Evolutionary conservation across 495 filamentous ascomycete species (phyloP), one percentile per base, ranked within the genome.

Genomic region (Symbiotaphrina buchneri): DNA sequence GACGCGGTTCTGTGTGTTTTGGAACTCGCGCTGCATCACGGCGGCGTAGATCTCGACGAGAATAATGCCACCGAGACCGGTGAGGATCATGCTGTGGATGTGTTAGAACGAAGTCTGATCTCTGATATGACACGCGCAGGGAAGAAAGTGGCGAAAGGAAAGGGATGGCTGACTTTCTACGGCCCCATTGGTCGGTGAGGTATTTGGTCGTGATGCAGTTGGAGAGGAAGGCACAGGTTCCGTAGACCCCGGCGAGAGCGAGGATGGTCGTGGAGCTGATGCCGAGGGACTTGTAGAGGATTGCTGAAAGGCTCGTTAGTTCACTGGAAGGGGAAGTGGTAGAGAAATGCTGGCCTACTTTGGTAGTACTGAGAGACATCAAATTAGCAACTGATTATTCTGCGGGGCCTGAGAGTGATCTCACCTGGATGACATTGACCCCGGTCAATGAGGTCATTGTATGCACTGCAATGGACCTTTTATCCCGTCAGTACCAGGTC

Each of bases 101-200:
- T n/a, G n/a, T n/a, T n/a, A n/a, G n/a, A n/a, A n/a, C n/a, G n/a
- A n/a, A n/a, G n/a, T n/a, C n/a, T n/a, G n/a, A n/a, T n/a, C n/a
- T n/a, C n/a, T n/a, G n/a, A n/a, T n/a, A n/a, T n/a, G n/a, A n/a
- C n/a, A n/a, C n/a, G n/a, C n/a, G n/a, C n/a, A n/a, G n/a, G n/a
- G n/a, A n/a, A 5, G 16, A 6, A 18, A 8, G n/a, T n/a, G 18
- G 24, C 8, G 11, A 3, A 8, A 24, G 26, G 11, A 18, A 35
- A 1, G 21, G 22, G 13, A 26, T 15, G 18, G 42, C 49, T 23
- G 42, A 59, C 56, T 67, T 67, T 30, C 65, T 56, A 30, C 65
- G 59, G 30, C 65, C 65, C 63, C 63, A 70, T 45, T 63, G 58
- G 40, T 70, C 65, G 5, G 63, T 63, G 21, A 70, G 43, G 27